Percentiles rank a stretch among this genome's conserved stretches.
Conservation (phyloP, 2,329 filamentous ascomycete genomes). For the Ceratocystis alfenasii region DNA sequence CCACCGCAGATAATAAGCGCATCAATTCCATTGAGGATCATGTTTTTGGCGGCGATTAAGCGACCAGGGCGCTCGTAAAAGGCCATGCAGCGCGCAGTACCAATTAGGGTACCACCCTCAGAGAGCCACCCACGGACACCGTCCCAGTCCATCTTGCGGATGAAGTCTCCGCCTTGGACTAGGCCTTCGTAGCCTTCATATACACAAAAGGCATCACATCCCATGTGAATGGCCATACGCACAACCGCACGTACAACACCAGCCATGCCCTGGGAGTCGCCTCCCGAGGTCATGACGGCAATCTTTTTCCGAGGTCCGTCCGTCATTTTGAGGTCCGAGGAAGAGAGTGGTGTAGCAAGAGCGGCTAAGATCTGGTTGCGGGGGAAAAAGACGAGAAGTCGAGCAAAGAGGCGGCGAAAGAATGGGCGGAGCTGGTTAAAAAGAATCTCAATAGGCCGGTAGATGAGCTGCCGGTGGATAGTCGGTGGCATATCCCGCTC, state of each 20-base stretch:
- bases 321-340: constrained; percentile 31
- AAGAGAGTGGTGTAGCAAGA: constrained; percentile 14
- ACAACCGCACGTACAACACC: constrained; percentile 81
- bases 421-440: constrained; percentile 27
- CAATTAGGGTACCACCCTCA: constrained; percentile 89
- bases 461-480: constrained; percentile 24
- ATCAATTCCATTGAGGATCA: constrained; percentile 86
- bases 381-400: constrained; percentile 19
- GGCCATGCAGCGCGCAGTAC: constrained; percentile 81
- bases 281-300: constrained; percentile 86
- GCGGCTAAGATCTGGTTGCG: constrained; percentile 20
- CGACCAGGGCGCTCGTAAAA: constrained; percentile 85
- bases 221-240: constrained; percentile 76
- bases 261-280: constrained; percentile 93
- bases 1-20: constrained; percentile 94
- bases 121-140: constrained; percentile 90
- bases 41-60: constrained; percentile 79
- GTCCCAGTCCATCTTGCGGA: constrained; percentile 78
- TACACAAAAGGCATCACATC: constrained; percentile 66
- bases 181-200: constrained; percentile 96
- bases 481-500: constrained; percentile 21
- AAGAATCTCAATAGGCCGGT: constrained; percentile 28
- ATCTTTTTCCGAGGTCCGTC: constrained; percentile 49
- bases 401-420: constrained; percentile 23
- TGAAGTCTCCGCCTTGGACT: constrained; percentile 77